Conservation (phyloP, 768 basidiomycete species). For the Flagelloscypha sp. region DNA sequence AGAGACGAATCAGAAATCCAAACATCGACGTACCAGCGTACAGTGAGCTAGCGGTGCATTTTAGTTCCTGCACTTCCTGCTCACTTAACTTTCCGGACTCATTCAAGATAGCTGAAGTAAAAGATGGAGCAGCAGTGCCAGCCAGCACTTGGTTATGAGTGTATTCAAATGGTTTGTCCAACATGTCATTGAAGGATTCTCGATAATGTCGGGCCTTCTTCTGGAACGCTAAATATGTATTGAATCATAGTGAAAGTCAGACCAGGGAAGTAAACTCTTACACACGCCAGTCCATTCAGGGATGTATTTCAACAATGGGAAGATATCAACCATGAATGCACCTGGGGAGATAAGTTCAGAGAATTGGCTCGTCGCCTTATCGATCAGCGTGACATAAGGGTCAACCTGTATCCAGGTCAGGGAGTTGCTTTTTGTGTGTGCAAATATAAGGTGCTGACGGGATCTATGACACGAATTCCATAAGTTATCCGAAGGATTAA, state of each 20-base stretch:
- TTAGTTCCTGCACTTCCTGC: constrained; percentile 30
- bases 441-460: too few relatives aligned
- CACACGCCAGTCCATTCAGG: constrained; percentile 53
- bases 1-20: background rate
- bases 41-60: constrained; percentile 34
- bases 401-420: constrained; percentile 33
- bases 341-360: background rate
- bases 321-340: constrained; percentile 19
- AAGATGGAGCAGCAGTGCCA: constrained; percentile 35
- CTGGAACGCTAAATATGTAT: too few relatives aligned
- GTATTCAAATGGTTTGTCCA: constrained; percentile 35
- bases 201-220: constrained; percentile 33
- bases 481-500: constrained; percentile 49
- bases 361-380: constrained; percentile 23
- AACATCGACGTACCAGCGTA: constrained; percentile 23
- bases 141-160: constrained; percentile 41
- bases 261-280: too few relatives aligned
- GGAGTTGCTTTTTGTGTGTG: too few relatives aligned
- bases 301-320: constrained; percentile 34
- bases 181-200: constrained; percentile 28
- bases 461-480: constrained; percentile 49
- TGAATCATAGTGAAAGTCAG: too few relatives aligned
- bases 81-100: constrained; percentile 22
- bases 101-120: constrained; percentile 33
- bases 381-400: constrained; percentile 43